A percentile compares a stretch with the other conserved stretches of the same genome.
These are phyloP conservation scores for Danielia oregonensis DNA, from an alignment of 805 yeast species.

Conservation along the genomic window DNA sequence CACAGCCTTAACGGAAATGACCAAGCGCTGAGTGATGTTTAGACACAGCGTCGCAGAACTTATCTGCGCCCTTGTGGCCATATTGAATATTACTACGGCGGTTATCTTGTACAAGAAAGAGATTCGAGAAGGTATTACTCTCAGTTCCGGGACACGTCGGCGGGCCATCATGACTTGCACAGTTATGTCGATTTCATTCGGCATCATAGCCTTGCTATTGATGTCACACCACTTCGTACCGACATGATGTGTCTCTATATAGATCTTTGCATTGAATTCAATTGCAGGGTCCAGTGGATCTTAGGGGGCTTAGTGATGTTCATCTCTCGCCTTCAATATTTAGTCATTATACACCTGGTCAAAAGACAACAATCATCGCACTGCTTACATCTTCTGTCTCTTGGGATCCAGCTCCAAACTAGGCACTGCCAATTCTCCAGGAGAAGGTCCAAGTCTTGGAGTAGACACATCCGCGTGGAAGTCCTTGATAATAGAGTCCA, in stretches of 20 bases:
- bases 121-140: slow-evolving; percentile 8
- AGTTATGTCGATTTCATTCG: slow-evolving; percentile 7
- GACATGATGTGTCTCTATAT: no score
- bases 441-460: slow-evolving; percentile 30
- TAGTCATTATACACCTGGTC: not conserved
- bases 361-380: no score
- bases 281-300: no score
- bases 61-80: slow-evolving; percentile 6
- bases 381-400: slow-evolving; percentile 6
- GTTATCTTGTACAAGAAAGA: slow-evolving; percentile 9
- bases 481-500: slow-evolving; percentile 92
- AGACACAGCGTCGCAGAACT: slow-evolving; percentile 4
- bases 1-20: no score
- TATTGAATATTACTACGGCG: slow-evolving; percentile 8
- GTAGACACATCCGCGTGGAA: slow-evolving; percentile 75
- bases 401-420: slow-evolving; percentile 3
- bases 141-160: slow-evolving; percentile 8
- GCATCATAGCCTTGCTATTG: slow-evolving; percentile 4
- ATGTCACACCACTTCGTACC: no score
- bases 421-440: no score
- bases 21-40: no score
- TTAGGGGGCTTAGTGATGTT: not conserved
- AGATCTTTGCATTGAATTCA: no score
- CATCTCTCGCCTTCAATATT: not conserved
- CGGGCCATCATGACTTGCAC: slow-evolving; percentile 12